These are phyloP conservation scores for Blastobotrys persicus DNA, from an alignment of 1,139 yeast genomes.

Conservation along the genomic window DNA sequence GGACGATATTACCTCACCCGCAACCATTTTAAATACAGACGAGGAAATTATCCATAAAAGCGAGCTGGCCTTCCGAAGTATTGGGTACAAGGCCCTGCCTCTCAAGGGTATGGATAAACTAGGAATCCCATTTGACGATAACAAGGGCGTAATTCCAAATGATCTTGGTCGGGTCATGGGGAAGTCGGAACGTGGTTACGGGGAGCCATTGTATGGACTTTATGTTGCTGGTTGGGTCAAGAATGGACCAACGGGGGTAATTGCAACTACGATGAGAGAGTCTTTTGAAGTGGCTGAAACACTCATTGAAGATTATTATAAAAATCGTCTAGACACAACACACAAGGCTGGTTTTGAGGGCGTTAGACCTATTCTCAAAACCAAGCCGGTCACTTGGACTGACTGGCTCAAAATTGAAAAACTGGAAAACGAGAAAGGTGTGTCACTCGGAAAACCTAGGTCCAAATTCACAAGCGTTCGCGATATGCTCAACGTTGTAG, in stretches of 20 bases:
- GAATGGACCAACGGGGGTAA: conserved; percentile 86
- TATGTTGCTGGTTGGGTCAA: conserved; percentile 94
- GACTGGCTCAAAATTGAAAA: conserved; percentile 67
- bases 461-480: conserved; percentile 52
- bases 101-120: conserved; percentile 51
- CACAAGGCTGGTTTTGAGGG: conserved; percentile 37
- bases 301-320: conserved; percentile 50
- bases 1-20: conserved; percentile 29
- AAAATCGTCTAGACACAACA: conserved; percentile 22
- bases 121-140: conserved; percentile 54
- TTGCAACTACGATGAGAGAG: conserved; percentile 87
- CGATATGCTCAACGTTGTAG: conserved; percentile 47
- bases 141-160: conserved; percentile 56
- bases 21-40: conserved; percentile 45
- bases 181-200: conserved; percentile 17
- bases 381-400: conserved; percentile 55
- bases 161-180: conserved; percentile 56
- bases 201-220: conserved; percentile 45
- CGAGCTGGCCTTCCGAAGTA: conserved; percentile 75
- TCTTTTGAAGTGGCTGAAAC: conserved; percentile 71
- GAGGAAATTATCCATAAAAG: conserved; percentile 43
- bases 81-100: conserved; percentile 78
- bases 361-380: conserved; percentile 35
- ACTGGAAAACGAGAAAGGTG: conserved; percentile 53
- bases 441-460: conserved; percentile 50